Conservation (phyloP, 2,329 filamentous ascomycete species). For the Cladosporium sp. region DNA sequence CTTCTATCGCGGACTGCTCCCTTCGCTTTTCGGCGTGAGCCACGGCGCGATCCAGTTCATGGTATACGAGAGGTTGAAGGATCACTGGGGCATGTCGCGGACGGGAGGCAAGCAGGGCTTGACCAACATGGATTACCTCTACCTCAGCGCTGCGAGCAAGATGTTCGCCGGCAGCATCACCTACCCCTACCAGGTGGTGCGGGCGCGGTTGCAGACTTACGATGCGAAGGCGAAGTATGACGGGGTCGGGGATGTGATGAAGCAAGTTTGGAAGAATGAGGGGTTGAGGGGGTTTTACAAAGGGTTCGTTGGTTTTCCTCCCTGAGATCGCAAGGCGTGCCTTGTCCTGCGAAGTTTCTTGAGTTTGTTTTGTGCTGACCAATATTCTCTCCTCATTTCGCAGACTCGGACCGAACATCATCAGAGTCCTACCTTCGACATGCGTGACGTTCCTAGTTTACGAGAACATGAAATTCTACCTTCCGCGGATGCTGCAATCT, state of each 20-base stretch:
- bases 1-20: conserved; percentile 82
- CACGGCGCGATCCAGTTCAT: conserved; percentile 96
- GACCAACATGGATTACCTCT: conserved; percentile 72
- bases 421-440: conserved; percentile 87
- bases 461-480: conserved; percentile 79
- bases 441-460: conserved; percentile 97
- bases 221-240: conserved; percentile 72
- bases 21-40: conserved; percentile 79
- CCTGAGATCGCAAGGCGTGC: not conserved
- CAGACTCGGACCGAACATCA: conserved; percentile 73
- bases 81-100: conserved; percentile 48
- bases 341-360: not conserved
- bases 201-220: conserved; percentile 85
- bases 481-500: conserved; percentile 37
- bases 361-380: not conserved
- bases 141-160: conserved; percentile 76
- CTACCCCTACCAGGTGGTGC: conserved; percentile 92
- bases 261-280: conserved; percentile 73
- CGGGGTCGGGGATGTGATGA: conserved; percentile 66
- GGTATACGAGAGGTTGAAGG: conserved; percentile 77
- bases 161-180: conserved; percentile 83
- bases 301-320: conserved; percentile 52
- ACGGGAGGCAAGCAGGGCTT: conserved; percentile 43
- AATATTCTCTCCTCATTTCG: not conserved
- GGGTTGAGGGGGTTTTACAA: conserved; percentile 85